Conservation (phyloP, 2,329 filamentous ascomycete genomes). For the Trichoderma harzianum region DNA sequence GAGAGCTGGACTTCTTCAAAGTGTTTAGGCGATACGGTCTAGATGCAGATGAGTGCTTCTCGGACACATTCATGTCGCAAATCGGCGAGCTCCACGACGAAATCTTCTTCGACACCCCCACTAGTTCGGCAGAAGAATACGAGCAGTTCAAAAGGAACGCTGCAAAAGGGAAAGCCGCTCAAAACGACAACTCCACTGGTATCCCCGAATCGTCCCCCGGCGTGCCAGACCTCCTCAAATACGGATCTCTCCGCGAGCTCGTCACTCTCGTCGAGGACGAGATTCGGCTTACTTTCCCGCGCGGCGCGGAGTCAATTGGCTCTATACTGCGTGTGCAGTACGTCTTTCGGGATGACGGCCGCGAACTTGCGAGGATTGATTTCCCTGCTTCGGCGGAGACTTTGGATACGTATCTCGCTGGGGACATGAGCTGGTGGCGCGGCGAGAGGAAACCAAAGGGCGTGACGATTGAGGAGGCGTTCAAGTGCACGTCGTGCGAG, state of each 20-base stretch:
- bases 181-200: background rate
- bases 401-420: conserved; percentile 63
- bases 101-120: conserved; percentile 51
- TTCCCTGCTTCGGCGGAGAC: conserved; percentile 63
- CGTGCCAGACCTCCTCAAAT: conserved; percentile 40
- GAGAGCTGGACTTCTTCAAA: conserved; percentile 63
- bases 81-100: conserved; percentile 67
- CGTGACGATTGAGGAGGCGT: conserved; percentile 79
- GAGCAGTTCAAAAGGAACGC: background rate
- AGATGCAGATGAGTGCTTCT: conserved; percentile 63
- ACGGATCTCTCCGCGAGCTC: conserved; percentile 47
- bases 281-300: conserved; percentile 50
- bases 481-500: conserved; percentile 82
- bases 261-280: conserved; percentile 45
- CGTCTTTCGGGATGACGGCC: conserved; percentile 50
- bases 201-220: conserved; percentile 14
- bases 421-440: conserved; percentile 83
- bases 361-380: conserved; percentile 52
- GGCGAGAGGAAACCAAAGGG: conserved; percentile 70
- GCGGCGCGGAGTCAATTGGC: conserved; percentile 46
- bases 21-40: conserved; percentile 72
- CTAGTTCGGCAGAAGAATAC: conserved; percentile 31
- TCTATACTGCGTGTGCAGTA: conserved; percentile 54
- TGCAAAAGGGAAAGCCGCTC: conserved; percentile 6
- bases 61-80: conserved; percentile 74